Percentiles rank a stretch among this genome's conserved stretches.
Conservation (phyloP, 306 rosid species). For the Pyrus pyrifolia region DNA sequence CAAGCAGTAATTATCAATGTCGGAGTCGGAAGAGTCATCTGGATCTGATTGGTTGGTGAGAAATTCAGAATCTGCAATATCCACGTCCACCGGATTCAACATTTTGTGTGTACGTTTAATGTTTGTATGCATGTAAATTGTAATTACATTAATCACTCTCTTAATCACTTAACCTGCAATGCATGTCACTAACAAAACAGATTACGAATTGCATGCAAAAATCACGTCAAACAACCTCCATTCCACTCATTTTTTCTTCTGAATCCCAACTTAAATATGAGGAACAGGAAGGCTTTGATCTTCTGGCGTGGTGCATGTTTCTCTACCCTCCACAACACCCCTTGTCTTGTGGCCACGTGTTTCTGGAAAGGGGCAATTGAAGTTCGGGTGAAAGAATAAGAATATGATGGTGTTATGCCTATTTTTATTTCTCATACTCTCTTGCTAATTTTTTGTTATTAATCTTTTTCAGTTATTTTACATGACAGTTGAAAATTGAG, state of each 20-base stretch:
- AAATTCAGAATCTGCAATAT: slow-evolving; percentile 45
- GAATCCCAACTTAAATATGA: neutral
- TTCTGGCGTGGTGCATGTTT: neutral
- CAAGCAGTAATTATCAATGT: slow-evolving; percentile 28
- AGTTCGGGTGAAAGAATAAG: neutral
- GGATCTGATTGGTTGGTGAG: slow-evolving; percentile 24
- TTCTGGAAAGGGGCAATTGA: neutral
- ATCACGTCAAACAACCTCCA: neutral
- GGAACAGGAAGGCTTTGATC: neutral
- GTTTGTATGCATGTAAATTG: neutral
- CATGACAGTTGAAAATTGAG: too few relatives aligned
- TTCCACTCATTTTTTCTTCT: neutral
- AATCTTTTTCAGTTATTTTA: accelerated
- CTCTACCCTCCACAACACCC: neutral
- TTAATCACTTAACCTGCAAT: neutral
- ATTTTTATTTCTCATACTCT: too few relatives aligned
- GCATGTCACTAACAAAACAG: neutral
- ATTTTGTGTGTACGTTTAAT: slow-evolving; percentile 12
- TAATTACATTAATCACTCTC: neutral
- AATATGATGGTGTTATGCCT: too few relatives aligned
- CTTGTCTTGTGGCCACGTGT: neutral
- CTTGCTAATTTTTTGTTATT: too few relatives aligned
- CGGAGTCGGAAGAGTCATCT: slow-evolving; percentile 44
- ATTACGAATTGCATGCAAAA: neutral
- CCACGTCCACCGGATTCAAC: slow-evolving; percentile 30